Percentiles rank a stretch among this genome's conserved stretches.
Evolutionary conservation across 176 grass and related monocot species (phyloP).

Genomic region (Aegilops tauschii): DNA sequence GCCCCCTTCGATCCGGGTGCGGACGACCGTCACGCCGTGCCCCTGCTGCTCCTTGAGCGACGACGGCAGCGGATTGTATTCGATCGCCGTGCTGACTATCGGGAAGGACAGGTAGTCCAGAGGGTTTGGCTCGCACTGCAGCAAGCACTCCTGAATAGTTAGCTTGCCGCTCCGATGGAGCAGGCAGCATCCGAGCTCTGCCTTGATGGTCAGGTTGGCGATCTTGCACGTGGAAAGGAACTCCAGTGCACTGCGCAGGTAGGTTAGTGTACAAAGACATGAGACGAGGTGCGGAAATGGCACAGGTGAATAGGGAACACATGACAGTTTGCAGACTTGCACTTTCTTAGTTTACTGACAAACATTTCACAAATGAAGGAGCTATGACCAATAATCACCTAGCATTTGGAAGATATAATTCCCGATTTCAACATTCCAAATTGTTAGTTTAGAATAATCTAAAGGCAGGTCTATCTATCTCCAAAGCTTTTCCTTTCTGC

Average conservation of each 20-base stretch:
- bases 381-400: neutral
- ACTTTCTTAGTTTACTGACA: no score
- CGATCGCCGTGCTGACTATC: slow-evolving; percentile 74
- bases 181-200: slow-evolving; percentile 83
- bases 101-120: slow-evolving; percentile 90
- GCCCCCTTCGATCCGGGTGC: slow-evolving; percentile 89
- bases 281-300: neutral
- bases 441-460: neutral
- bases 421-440: neutral
- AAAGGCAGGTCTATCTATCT: neutral
- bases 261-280: neutral
- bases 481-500: neutral
- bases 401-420: neutral
- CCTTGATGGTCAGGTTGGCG: slow-evolving; percentile 74
- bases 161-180: slow-evolving; percentile 74
- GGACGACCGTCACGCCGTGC: slow-evolving; percentile 69
- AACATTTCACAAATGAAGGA: neutral
- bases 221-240: slow-evolving; percentile 92
- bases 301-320: neutral
- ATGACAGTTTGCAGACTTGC: neutral
- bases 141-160: slow-evolving; percentile 84
- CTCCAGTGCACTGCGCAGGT: slow-evolving; percentile 62
- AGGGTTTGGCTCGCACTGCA: slow-evolving; percentile 91
- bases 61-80: slow-evolving; percentile 8
- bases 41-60: slow-evolving; percentile 42